Evolutionary conservation across 129 eudicot genomes (phyloP), one percentile per base, ranked within the genome.

Genomic region (Heracleum sosnowskyi): DNA sequence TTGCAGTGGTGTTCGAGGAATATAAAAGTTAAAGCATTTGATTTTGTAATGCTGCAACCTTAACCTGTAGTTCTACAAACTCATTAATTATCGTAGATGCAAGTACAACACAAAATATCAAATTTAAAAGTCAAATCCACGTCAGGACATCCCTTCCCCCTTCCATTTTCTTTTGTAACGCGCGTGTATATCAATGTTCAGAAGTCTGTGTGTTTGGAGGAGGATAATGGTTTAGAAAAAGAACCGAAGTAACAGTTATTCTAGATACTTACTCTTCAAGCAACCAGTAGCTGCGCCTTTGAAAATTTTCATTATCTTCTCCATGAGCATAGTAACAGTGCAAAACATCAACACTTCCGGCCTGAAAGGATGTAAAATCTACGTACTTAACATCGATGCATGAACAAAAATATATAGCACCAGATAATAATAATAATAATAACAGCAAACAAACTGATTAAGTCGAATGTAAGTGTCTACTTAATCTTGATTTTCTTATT

Each of bases 321-420:
- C 99, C 99, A 80, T 96, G 99, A 49, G 99, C 99, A 86, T 96
- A 96, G 87, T 96, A 96, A 88, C 99, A 96, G 73, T 96, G 99
- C 81, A 96, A 63, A 77, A 96, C 97, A 83, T 96, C 99, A 76
- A 96, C 69, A 57, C 99, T 96, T 86, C 99, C 99, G 53, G 93
- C 92, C 99, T 96, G 92, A 76, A 76, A 76, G 76, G 70, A 77
- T 47, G 73, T 81, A 73, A 74, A 46, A 11, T 66, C 72, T 66
- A 73, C 68, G 26, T n/a, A 10, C 15, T 60, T 60, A n/a, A n/a
- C 4, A 60, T 60, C 3, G 73, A 80, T 36, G 53, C 42, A 79
- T 82, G 34, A 82, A 18, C 76, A 66, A 31, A 66, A 31, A 31
- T 28, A 12, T 13, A 31, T 33, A 16, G 39, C 72, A n/a, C 6